Base-by-base conservation (phyloP, 2,329 filamentous ascomycete species). In the Cryphonectria naterciae region DNA sequence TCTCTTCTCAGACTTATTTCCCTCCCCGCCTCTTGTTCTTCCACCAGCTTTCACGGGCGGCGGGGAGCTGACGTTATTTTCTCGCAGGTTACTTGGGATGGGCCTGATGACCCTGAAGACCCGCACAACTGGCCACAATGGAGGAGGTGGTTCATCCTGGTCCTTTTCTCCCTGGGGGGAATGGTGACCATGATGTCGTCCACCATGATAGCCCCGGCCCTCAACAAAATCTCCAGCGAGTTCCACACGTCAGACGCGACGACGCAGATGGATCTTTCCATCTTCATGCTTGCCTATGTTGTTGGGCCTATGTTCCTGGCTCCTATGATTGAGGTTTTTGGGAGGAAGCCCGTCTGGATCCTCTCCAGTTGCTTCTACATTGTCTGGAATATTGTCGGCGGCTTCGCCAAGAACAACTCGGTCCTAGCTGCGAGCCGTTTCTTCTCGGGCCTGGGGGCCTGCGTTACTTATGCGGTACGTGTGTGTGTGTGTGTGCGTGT, bases 101-200 rank as follows among this genome's bases (percentile, higher is more conserved):
- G 70, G 28, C 63, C 66, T 1, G 58, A 70, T 15, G 73, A 75
- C 43, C 72, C 74, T 22, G 25, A 65, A 19, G 60, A 75, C 35
- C 74, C 73, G 2, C 72, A 73, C 65, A 75, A 75, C 65, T 75
- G 74, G 74, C 35, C 68, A 4, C 25, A 68, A 1, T 68, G 35
- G 58, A 69, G 70, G 58, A 75, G 74, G 28, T 43, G 73, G 61
- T 39, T 69, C 2, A 77, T 78, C 39, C 77, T 74, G 6, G 46
- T 82, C 35, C 71, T 82, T 37, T 75, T 77, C 54, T 81, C 80
- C 0, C 72, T 77, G 2, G 76, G 79, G 6, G 76, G 79, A 25
- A 77, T 82, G 7, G 77, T 81, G 7, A 81, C 80, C 0, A 72
- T 79, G 22, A 79, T 82, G 77, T 78, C 80, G 0, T 78, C 80